Evolutionary conservation across 768 basidiomycete genomes (phyloP), one percentile per base, ranked within the genome.

Genomic region (Podaxis sp.): DNA sequence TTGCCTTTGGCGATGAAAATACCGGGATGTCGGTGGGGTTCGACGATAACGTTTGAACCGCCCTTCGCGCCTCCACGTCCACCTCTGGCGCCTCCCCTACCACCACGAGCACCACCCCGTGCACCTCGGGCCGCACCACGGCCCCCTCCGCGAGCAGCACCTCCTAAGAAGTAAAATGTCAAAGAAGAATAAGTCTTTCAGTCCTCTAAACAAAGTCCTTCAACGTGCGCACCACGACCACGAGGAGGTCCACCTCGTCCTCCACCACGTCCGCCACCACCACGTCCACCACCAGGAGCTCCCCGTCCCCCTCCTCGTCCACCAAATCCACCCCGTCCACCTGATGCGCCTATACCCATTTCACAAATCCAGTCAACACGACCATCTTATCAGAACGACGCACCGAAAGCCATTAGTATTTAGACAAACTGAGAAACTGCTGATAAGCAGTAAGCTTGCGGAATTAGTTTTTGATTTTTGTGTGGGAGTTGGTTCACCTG

Each of bases 1-100:
- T 99, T 98, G 74, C 95, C 95, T 74, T 91, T 91, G 61, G 97
- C 97, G 69, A 99, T 90, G 79, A 98, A 99, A 55, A 99, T 84
- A 53, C 97, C 97, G 36, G 86, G 76, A 74, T 99, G 97, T 70
- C 90, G 83, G 79, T 99, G 97, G 0, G 96, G 95, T 73, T 98
- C 95, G 63, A 99, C 79, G 65, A 96, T 86, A 55, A 94, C 93
- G 66, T 90, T 93, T 38, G 93, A 78, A 1, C 93, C 94, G 23
- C 95, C 95, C 65, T 74, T 82, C 2, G 83, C 87, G 10, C 93
- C 92, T 2, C 90, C 87, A 11, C 87, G 71, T 25, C 82, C 74
- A 16, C 74, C 73, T 28, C 79, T 76, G 48, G 77, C 70, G 9
- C 78, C 77, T 16, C 82, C 74, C 7, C 77, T 69, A 13, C 76